Conservation (phyloP, 345 rosid genomes). For the Eucalyptus camaldulensis region DNA sequence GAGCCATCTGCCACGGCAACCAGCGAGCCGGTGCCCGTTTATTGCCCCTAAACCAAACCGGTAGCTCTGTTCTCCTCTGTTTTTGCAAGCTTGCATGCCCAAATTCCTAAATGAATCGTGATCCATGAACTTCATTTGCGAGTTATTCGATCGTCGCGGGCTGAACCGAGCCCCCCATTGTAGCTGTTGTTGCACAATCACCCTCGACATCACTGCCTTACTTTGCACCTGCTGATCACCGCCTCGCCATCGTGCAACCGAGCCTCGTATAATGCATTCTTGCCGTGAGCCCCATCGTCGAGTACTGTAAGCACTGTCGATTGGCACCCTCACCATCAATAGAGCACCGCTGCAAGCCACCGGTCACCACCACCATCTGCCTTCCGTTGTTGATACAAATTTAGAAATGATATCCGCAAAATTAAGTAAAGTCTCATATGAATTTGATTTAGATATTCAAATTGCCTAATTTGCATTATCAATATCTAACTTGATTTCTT, state of each 20-base stretch:
- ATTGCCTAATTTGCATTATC: too few species aligned
- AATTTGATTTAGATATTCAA: too few species aligned
- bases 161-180: too few species aligned
- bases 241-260: too few species aligned
- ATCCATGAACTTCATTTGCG: not conserved
- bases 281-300: not conserved
- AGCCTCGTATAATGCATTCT: not conserved
- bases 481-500: too few species aligned
- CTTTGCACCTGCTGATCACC: rapidly evolving
- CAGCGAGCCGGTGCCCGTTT: not conserved
- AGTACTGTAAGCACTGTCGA: not conserved
- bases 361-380: not conserved
- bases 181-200: too few species aligned
- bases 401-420: too few species aligned
- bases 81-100: not conserved
- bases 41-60: not conserved
- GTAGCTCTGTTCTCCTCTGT: not conserved
- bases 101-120: not conserved
- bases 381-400: not conserved
- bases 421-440: not conserved
- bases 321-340: not conserved
- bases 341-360: not conserved
- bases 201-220: too few species aligned
- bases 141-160: not conserved
- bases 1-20: not conserved